Percentiles rank a stretch among this genome's conserved stretches.
phyloP scores from a whole-genome alignment of 2,329 filamentous ascomycete genomes.

The Fusarium ambrosium region DNA sequence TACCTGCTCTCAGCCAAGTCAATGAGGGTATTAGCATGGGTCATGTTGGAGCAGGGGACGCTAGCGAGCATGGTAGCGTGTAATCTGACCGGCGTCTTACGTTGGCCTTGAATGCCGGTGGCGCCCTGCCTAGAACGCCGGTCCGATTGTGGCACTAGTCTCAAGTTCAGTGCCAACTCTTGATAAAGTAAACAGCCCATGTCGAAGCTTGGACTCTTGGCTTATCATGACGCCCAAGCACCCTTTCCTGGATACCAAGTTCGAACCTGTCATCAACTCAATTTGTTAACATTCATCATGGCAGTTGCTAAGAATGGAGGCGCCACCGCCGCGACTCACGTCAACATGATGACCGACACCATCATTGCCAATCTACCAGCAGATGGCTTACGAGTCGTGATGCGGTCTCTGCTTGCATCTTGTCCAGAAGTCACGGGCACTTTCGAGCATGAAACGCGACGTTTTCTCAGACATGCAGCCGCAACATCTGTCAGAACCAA shows the following conservation, averaged over 20 bases:
- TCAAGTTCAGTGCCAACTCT: background rate
- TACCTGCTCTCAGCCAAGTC: background rate
- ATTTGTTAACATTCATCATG: background rate
- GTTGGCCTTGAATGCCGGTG: background rate
- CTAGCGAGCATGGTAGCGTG: background rate
- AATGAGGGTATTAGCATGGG: background rate
- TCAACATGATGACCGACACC: slow-evolving; percentile 63
- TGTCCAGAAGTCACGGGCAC: slow-evolving; percentile 14
- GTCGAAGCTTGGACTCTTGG: background rate
- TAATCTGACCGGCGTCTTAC: background rate
- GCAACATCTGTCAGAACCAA: background rate
- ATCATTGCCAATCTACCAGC: slow-evolving; percentile 58
- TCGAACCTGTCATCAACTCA: background rate
- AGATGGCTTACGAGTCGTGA: slow-evolving; percentile 55
- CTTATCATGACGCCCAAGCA: background rate
- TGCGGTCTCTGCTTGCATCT: slow-evolving; percentile 34
- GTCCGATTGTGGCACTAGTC: background rate
- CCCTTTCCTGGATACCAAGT: background rate
- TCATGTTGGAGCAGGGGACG: background rate
- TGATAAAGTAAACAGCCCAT: background rate
- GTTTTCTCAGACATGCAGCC: slow-evolving; percentile 1
- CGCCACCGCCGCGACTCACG: slow-evolving; percentile 53
- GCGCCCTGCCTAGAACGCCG: background rate
- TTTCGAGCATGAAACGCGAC: slow-evolving; percentile 16
- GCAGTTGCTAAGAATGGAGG: slow-evolving; percentile 3